Conservation (phyloP, 2,329 filamentous ascomycete species). For the Nannizzia gypsea region DNA sequence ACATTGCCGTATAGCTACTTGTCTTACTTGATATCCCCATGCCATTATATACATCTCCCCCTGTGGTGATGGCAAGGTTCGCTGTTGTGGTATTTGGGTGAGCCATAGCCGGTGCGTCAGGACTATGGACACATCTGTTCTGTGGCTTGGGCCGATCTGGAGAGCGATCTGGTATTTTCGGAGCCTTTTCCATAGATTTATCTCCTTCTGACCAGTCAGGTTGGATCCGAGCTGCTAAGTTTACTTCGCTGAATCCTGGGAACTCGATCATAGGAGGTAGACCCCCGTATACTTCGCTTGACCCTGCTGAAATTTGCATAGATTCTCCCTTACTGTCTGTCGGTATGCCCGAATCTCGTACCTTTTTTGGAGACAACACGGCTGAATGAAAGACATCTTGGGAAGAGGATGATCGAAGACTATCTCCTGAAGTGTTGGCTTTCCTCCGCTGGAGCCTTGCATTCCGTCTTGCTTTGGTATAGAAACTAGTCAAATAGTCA, state of each 20-base stretch:
- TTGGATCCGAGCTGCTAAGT: not conserved
- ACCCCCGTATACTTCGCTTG: not conserved
- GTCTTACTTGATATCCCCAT: slow-evolving; percentile 18
- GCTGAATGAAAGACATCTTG: not conserved
- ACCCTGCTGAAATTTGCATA: not conserved
- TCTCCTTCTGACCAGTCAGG: not conserved
- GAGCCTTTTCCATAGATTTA: not conserved
- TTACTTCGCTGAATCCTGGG: not conserved
- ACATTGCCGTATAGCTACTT: slow-evolving; percentile 24
- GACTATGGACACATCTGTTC: not conserved
- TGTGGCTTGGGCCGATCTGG: not conserved
- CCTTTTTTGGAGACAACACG: not conserved
- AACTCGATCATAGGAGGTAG: not conserved
- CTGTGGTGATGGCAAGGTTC: not conserved
- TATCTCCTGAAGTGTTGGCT: not conserved
- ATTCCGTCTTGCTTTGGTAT: slow-evolving; percentile 5
- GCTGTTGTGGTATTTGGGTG: not conserved
- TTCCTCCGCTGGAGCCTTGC: not conserved
- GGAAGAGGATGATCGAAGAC: not conserved
- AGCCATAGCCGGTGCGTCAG: not conserved
- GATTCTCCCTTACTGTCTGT: not conserved
- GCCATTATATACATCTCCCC: not conserved
- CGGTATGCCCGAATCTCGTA: not conserved
- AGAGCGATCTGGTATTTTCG: not conserved
- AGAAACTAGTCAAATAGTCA: slow-evolving; percentile 14